phyloP scores from a whole-genome alignment of 1,284 basidiomycete genomes.

The Cutaneotrichosporon cutaneum region DNA sequence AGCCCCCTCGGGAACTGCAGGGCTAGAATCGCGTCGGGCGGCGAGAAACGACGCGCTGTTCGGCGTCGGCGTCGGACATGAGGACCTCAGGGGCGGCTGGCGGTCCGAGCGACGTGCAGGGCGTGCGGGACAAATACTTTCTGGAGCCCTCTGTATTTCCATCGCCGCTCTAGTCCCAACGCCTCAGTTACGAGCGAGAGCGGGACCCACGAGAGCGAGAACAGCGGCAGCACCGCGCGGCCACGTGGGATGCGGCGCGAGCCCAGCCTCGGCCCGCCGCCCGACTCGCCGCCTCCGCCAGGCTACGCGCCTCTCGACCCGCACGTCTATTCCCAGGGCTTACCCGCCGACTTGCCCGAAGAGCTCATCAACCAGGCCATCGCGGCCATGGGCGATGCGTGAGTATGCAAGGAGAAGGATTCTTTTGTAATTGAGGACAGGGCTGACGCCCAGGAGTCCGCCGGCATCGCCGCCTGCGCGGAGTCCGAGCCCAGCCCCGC shows the following conservation, averaged over 20 bases:
- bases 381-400: constrained; percentile 43
- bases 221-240: constrained; percentile 11
- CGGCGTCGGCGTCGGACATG: no score
- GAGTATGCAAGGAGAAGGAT: not conserved
- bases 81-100: no score
- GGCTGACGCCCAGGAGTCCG: constrained; percentile 3
- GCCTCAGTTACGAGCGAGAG: constrained; percentile 5
- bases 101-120: no score
- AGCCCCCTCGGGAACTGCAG: no score
- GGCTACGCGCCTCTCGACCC: constrained; percentile 54
- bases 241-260: constrained; percentile 9
- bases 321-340: constrained; percentile 49
- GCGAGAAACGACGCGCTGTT: no score
- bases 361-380: constrained; percentile 53
- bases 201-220: constrained; percentile 2
- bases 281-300: constrained; percentile 43
- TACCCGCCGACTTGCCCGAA: constrained; percentile 53
- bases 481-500: not conserved
- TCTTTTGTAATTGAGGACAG: not conserved
- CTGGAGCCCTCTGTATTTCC: no score
- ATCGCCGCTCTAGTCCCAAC: constrained; percentile 19
- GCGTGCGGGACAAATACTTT: no score
- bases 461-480: not conserved
- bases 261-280: constrained; percentile 22
- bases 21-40: no score